Evolutionary conservation across 1,284 basidiomycete genomes (phyloP), one percentile per base, ranked within the genome.

Genomic region (Sanghuangporus sanghuang): DNA sequence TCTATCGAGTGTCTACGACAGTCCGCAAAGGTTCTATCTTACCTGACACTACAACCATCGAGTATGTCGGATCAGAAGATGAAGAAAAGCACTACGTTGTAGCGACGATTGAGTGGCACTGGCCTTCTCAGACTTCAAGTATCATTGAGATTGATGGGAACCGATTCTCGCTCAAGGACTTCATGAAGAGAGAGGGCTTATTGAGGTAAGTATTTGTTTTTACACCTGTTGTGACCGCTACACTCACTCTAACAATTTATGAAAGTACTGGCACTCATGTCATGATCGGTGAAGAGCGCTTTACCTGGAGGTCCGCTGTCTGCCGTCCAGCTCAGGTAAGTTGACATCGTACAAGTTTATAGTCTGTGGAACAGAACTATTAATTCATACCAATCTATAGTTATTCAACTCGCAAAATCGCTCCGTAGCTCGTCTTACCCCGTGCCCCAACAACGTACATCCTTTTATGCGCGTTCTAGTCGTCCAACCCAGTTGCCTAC

Each of bases 1-100:
- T 55, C 40, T 62, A 62, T 39, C 60, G 40, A 21, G 39, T 56
- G 5, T 56, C 53, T 18, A 55, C 60, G 16, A 62, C 60, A 27
- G 53, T 55, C 3, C 53, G 53, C 39, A 46, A 46, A 36, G 21
- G 27, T 27, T 62, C 60, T 6, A 55, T 62, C n/a, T 23, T 62
- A 3, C 53, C 60, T 2, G 60, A 56, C n/a, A 18, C 40, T n/a
- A 62, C 53, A 21, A 62, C 53, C 7, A 56, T 62, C 53, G 48
- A 52, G 14, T 53, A 23, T 32, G 50, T 59, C 36, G 42, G 44
- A 50, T 36, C 18, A 18, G 59, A 61, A 50, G 50, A 52, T 8
- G 50, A 52, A 14, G 49, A 52, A 21, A 50, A 38, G 38, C 48
- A 50, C 14, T 44, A 38, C 23, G 21, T 42, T 39, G 35, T 49